Base-by-base conservation (phyloP, 2,329 filamentous ascomycete genomes). In the Penicillium sp. region DNA sequence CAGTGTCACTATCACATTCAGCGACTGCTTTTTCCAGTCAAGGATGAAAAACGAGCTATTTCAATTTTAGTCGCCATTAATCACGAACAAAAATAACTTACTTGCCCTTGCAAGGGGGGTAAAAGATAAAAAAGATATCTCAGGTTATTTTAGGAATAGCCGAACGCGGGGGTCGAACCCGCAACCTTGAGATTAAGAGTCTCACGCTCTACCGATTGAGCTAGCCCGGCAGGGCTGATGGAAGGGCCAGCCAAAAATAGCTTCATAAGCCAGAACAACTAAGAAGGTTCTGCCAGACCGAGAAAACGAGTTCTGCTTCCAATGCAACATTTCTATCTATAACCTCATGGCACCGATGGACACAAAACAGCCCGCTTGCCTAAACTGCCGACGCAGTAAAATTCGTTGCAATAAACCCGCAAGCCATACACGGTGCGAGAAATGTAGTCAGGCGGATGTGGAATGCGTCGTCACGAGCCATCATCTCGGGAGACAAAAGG, bases 381-480 rank as follows among this genome's bases (percentile, higher is more conserved):
- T 84, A 31, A 78, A 77, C 49, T 86, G 83, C 60, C 76, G 83
- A 46, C 75, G 76, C 55, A 85, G 81, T 68, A 86, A 86, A 71
- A 82, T 84, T 58, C 81, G 80, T 55, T 86, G 83, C 65, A 78
- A 81, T 49, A 78, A 80, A 55, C 73, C 74, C 34, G 64, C 71
- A 16, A 73, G 72, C 34, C 73, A 78, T 48, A 59, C 69, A 16
- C 71, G 74, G 22, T 86, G 83, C 63, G 80, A 81, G 54, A 76
- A 80, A 64, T 86, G 83, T 62, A 69, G 74, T 44, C 76, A 81
- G 58, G 69, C 77, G 6, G 73, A 77, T 27, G 62, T 70, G 11
- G 80, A 86, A 49, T 88, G 85, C 62, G 71, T 86, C 5, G 80
- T 86, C 2, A 84, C 78, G n/a, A 78, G 78, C n/a, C 86, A 87